Percentiles rank a stretch among this genome's conserved stretches.
These are phyloP conservation scores for Mortierella sp. DNA, from an alignment of 371 early-diverging fungal species.

Conservation along the genomic window DNA sequence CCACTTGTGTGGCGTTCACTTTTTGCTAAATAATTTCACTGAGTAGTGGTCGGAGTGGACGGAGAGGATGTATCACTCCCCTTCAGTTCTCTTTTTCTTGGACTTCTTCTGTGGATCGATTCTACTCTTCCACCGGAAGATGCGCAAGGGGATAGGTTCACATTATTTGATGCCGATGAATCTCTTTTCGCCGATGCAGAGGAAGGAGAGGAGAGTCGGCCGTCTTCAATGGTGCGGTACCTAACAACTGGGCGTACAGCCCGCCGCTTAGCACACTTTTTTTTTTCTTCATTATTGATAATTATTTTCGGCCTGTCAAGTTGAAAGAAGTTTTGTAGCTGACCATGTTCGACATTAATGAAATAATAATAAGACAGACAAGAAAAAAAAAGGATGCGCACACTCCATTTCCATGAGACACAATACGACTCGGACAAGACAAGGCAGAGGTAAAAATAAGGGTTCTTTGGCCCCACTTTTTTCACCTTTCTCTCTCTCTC, in stretches of 20 bases:
- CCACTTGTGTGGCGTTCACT: not conserved
- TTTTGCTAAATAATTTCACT: not conserved
- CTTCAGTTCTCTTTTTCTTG: not conserved
- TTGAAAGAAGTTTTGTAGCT: no score
- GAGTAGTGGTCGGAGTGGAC: not conserved
- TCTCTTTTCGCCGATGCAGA: conserved; percentile 15
- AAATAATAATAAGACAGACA: not conserved
- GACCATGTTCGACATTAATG: not conserved
- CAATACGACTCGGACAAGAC: no score
- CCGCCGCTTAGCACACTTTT: no score
- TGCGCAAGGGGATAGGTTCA: no score
- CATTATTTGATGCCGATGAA: not conserved
- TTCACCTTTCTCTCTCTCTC: no score
- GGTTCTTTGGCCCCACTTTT: no score
- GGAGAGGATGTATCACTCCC: not conserved
- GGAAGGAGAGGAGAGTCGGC: conserved; percentile 7
- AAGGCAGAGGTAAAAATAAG: no score
- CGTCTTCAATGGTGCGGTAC: conserved; percentile 20
- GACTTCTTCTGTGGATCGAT: not conserved
- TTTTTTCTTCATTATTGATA: no score
- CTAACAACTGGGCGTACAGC: not conserved
- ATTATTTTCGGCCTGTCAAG: no score
- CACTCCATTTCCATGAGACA: not conserved
- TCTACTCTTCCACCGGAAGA: not conserved
- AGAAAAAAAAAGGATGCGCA: not conserved